A percentile compares a stretch with the other conserved stretches of the same genome.
Conservation (phyloP, 441 rosid genomes). For the Biscutella auriculata region DNA sequence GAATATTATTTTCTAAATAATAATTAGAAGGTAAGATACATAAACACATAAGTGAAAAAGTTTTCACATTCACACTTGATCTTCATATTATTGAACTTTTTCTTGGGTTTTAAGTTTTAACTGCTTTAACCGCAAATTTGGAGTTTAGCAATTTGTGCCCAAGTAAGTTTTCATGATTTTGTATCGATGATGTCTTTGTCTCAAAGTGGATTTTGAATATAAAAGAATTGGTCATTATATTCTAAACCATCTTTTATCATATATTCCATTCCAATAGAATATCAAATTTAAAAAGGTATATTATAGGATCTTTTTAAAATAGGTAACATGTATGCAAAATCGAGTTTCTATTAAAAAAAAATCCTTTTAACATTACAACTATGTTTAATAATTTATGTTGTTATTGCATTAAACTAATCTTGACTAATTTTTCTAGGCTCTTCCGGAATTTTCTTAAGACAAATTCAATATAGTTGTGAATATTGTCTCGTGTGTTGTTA, state of each 20-base stretch:
- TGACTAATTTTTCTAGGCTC: no score
- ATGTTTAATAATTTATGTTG: no score
- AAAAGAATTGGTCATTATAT: no score
- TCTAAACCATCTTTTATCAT: no score
- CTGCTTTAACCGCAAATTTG: background rate
- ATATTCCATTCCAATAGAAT: no score
- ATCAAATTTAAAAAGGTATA: no score
- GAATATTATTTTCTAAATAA: background rate
- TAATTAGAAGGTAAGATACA: background rate
- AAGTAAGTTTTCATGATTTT: background rate
- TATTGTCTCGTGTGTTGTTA: background rate
- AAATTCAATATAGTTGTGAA: background rate
- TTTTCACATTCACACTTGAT: constrained; percentile 8
- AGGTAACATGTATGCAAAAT: no score
- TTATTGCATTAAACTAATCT: no score
- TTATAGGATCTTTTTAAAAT: no score
- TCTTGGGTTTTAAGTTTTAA: background rate
- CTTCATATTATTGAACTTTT: background rate
- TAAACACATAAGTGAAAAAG: background rate
- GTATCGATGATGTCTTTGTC: background rate
- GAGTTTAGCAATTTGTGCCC: background rate
- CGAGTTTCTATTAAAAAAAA: no score
- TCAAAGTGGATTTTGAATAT: background rate
- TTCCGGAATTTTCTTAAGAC: no score
- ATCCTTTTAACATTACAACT: no score